Percentiles rank a stretch among this genome's conserved stretches.
Evolutionary conservation across 2,329 filamentous ascomycete genomes (phyloP).

Genomic region (Arthrobotrys iridis): DNA sequence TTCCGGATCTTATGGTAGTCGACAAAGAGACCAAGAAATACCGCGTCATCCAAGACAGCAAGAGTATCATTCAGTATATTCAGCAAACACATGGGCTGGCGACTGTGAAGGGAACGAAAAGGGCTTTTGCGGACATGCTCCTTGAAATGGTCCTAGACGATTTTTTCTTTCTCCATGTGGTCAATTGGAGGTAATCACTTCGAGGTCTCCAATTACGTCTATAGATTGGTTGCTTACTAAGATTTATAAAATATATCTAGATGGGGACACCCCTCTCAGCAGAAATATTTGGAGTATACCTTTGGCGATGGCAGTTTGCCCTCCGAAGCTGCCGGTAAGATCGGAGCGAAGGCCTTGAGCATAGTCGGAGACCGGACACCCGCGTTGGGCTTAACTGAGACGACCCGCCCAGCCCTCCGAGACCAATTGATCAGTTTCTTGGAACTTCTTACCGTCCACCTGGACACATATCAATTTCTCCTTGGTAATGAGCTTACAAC

Average conservation of each 20-base stretch:
- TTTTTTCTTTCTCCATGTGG: conserved; percentile 36
- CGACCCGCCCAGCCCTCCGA: conserved; percentile 5
- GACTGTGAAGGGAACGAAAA: conserved; percentile 5
- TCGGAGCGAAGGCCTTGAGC: conserved; percentile 4
- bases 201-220: neutral
- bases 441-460: conserved; percentile 29
- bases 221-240: neutral
- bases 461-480: conserved; percentile 45
- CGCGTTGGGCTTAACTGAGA: conserved; percentile 24
- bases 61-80: conserved; percentile 37
- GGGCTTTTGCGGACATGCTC: conserved; percentile 36
- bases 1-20: conserved; percentile 42
- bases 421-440: conserved; percentile 27
- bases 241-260: neutral
- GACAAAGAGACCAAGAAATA: conserved; percentile 34
- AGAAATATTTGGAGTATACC: conserved; percentile 45
- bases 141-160: conserved; percentile 46
- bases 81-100: conserved; percentile 26
- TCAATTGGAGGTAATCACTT: conserved; percentile 36
- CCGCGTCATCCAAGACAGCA: conserved; percentile 32
- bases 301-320: conserved; percentile 31
- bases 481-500: conserved; percentile 24
- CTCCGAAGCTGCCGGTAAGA: conserved; percentile 9
- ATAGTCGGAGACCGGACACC: conserved; percentile 15
- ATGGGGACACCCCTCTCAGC: conserved; percentile 21